phyloP scores from a whole-genome alignment of 2,329 filamentous ascomycete genomes.

The Fusarium nisikadoi region DNA sequence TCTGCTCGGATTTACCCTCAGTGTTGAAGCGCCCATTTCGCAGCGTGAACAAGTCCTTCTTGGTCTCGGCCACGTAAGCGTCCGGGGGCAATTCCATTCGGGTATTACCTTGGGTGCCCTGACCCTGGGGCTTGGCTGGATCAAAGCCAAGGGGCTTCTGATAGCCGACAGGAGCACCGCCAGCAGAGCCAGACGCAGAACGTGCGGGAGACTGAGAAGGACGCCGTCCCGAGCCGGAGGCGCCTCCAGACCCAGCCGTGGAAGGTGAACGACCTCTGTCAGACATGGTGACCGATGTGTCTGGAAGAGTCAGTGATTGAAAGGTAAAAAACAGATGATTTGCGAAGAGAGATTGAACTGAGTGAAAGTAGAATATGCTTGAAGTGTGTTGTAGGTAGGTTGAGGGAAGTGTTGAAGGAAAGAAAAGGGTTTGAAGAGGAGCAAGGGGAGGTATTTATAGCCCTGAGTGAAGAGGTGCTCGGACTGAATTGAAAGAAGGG shows the following conservation, averaged over 20 bases:
- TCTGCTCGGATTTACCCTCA: slow-evolving; percentile 62
- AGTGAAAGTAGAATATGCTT: background rate
- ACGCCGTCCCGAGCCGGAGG: slow-evolving; percentile 28
- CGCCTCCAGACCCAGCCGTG: slow-evolving; percentile 27
- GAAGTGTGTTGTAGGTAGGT: background rate
- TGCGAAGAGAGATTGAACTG: background rate
- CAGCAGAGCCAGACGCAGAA: slow-evolving; percentile 31
- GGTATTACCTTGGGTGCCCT: slow-evolving; percentile 51
- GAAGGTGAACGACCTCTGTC: slow-evolving; percentile 47
- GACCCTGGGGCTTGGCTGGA: slow-evolving; percentile 52
- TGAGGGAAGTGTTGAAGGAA: background rate
- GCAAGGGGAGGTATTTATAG: background rate
- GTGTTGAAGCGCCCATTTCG: slow-evolving; percentile 61
- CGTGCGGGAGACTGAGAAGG: slow-evolving; percentile 36
- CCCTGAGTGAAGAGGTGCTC: background rate
- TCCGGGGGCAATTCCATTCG: slow-evolving; percentile 69
- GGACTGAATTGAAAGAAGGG: background rate
- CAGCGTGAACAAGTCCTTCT: slow-evolving; percentile 50
- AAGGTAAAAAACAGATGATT: background rate
- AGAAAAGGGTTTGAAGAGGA: background rate
- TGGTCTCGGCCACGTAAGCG: slow-evolving; percentile 57
- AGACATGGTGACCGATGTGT: slow-evolving; percentile 45
- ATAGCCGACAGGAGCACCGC: slow-evolving; percentile 38
- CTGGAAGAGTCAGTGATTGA: slow-evolving; percentile 9
- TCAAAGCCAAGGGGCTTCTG: slow-evolving; percentile 54